A percentile compares a stretch with the other conserved stretches of the same genome.
Conservation (phyloP, 768 basidiomycete genomes). For the Tulasnella sp. region DNA sequence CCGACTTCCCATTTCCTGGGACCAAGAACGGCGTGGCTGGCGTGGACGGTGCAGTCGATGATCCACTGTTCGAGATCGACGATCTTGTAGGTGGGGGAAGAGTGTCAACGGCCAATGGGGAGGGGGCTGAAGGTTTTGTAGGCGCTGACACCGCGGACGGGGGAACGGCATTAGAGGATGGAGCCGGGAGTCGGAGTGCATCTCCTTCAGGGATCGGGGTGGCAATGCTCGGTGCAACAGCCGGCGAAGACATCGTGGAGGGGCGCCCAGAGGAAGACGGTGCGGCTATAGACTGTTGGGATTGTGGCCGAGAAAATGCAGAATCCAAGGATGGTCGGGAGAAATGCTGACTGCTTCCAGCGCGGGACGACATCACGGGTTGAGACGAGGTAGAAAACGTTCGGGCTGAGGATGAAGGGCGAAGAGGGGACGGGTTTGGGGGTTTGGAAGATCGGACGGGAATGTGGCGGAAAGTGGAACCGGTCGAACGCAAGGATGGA, state of each 20-base stretch:
- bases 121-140: background rate
- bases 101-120: background rate
- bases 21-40: background rate
- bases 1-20: background rate
- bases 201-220: background rate
- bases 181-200: background rate
- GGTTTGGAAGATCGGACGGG: conserved; percentile 25
- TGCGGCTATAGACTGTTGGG: background rate
- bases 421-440: conserved; percentile 23
- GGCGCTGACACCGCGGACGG: background rate
- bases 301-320: conserved; percentile 14
- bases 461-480: conserved; percentile 27
- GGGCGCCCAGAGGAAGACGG: conserved; percentile 5
- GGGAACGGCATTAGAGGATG: background rate
- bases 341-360: background rate
- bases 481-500: background rate
- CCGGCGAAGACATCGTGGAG: background rate
- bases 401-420: conserved; percentile 15
- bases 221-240: background rate
- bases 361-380: conserved; percentile 5
- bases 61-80: conserved; percentile 37
- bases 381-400: conserved; percentile 4
- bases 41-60: conserved; percentile 13
- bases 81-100: background rate
- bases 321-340: conserved; percentile 5